Evolutionary conservation across 202 grass and related monocot genomes (phyloP).

Genomic region (Cymbopogon flexuosus): DNA sequence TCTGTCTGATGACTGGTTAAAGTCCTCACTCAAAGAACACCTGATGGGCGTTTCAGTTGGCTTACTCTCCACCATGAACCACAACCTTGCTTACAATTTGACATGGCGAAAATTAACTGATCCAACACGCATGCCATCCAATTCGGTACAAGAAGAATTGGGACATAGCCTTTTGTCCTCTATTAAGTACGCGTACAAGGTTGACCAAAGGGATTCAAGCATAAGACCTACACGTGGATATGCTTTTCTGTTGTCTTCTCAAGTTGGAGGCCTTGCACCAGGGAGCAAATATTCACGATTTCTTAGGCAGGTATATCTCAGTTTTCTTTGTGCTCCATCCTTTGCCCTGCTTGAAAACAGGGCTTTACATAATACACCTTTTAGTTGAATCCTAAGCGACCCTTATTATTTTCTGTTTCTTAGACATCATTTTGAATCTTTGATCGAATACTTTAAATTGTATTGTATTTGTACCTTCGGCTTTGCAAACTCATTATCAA

Average conservation of each 20-base stretch:
- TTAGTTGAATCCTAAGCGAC: too few species aligned
- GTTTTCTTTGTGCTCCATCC: too few species aligned
- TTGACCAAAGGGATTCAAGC: constrained; percentile 74
- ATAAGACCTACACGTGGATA: constrained; percentile 70
- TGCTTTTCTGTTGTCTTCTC: constrained; percentile 69
- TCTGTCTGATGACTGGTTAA: constrained; percentile 63
- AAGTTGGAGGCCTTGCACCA: neutral
- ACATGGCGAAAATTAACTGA: constrained; percentile 57
- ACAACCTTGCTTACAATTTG: constrained; percentile 76
- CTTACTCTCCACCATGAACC: constrained; percentile 68
- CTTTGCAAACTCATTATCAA: too few species aligned
- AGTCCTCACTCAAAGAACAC: constrained; percentile 65
- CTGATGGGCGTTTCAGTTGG: constrained; percentile 71
- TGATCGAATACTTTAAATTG: too few species aligned
- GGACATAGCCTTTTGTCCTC: constrained; percentile 71
- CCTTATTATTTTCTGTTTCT: too few species aligned
- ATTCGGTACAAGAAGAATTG: constrained; percentile 56
- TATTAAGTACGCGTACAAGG: constrained; percentile 76
- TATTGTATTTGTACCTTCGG: too few species aligned
- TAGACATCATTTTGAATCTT: too few species aligned
- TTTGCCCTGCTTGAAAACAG: too few species aligned
- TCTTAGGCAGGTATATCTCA: too few species aligned
- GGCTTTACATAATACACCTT: too few species aligned
- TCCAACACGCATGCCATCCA: constrained; percentile 42
- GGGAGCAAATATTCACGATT: too few species aligned